phyloP scores from a whole-genome alignment of 2,329 filamentous ascomycete species.

The Aspergillus pseudoviridinutans region DNA sequence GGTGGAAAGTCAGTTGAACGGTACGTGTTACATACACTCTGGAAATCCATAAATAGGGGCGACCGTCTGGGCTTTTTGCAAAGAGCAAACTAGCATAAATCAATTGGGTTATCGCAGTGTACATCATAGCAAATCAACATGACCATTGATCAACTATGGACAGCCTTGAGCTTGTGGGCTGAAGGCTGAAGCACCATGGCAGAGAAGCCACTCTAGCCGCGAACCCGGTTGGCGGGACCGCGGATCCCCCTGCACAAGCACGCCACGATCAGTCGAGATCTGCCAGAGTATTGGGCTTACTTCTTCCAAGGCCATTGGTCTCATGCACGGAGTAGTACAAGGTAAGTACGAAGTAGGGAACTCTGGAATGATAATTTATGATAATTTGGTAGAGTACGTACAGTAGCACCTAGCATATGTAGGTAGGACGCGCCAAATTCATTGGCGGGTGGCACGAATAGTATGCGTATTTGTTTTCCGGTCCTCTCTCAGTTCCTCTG shows the following conservation, averaged over 20 bases:
- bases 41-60: too few relatives aligned
- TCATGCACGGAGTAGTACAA: neutral
- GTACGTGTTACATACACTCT: neutral
- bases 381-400: neutral
- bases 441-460: neutral
- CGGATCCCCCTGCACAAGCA: conserved; percentile 16
- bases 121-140: neutral
- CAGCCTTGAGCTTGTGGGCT: neutral
- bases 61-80: neutral
- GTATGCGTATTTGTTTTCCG: neutral
- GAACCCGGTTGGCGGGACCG: conserved; percentile 19
- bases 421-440: neutral
- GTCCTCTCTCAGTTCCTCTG: neutral
- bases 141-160: neutral
- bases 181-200: too few relatives aligned
- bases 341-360: neutral
- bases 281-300: neutral
- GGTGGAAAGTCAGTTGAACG: neutral
- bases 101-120: neutral
- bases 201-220: conserved; percentile 5
- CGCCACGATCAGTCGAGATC: conserved; percentile 3
- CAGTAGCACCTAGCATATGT: neutral
- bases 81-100: neutral
- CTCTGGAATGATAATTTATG: neutral
- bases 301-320: neutral